phyloP scores from a whole-genome alignment of 345 rosid genomes.

The Euclidium syriacum region DNA sequence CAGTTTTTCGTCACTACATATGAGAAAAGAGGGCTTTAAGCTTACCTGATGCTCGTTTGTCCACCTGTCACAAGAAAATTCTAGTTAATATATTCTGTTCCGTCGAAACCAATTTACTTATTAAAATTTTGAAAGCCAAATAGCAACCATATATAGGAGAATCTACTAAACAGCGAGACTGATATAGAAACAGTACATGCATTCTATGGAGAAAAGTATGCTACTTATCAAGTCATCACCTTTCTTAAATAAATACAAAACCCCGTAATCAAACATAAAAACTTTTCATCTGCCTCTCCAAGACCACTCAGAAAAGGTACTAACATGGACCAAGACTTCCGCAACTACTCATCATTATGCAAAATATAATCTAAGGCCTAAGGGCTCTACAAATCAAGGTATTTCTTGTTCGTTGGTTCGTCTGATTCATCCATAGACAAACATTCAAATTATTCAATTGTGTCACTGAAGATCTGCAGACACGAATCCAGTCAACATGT shows the following conservation, averaged over 20 bases:
- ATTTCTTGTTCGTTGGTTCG: background rate
- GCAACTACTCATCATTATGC: background rate
- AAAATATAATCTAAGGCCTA: background rate
- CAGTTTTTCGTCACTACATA: background rate
- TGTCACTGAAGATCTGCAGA: background rate
- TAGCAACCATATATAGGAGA: background rate
- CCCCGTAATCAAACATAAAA: background rate
- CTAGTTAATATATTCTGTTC: background rate
- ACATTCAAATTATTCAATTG: background rate
- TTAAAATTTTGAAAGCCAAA: background rate
- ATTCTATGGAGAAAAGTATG: background rate
- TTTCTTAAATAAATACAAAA: background rate
- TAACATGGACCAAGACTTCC: background rate
- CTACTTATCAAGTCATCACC: background rate
- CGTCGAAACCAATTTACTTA: background rate
- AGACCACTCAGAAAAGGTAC: background rate
- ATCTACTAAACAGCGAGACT: background rate
- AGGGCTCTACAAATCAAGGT: background rate
- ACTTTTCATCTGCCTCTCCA: background rate
- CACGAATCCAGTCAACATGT: background rate
- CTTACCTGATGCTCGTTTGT: conserved; percentile 62
- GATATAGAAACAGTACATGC: background rate
- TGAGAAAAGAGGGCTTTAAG: background rate
- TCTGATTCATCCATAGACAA: background rate
- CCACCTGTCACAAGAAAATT: conserved; percentile 42